Evolutionary conservation across 73 alveolate species (phyloP), one percentile per base, ranked within the genome.

Genomic region (Paramecium biaurelia): DNA sequence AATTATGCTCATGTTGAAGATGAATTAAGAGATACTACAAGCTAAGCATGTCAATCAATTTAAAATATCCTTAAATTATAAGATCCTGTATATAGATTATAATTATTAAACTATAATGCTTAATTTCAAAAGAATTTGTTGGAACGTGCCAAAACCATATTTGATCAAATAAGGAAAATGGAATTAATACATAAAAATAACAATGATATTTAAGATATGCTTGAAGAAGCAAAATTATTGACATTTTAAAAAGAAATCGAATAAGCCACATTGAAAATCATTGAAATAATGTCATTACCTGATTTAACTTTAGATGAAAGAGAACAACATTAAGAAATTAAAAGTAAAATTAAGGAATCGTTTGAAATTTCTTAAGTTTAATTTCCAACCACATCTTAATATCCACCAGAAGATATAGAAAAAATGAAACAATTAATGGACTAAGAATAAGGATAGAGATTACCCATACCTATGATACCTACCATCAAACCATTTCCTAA

Each of bases 1-100:
- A 76, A 76, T 76, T 76, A 76, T 42, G 89, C 89, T 1, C 89
- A 76, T 76, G 89, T 76, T 32, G 89, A 76, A n/a, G 89, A 76
- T 1, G 89, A 76, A 38, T 14, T 76, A 41, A 76, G 89, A 76
- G 89, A 76, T 76, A 34, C 89, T 38, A 76, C 89, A 0, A 38
- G 70, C 4, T 15, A 76, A 76, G 89, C 89, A 18, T 76, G 26
- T 37, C 20, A 76, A 76, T 76, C 89, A 12, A 38, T 76, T 18
- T 76, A 76, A 76, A 76, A 76, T 10, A 76, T 76, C 9, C 63
- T 76, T 37, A 38, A 76, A 42, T 38, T 76, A 41, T 30, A 76
- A 42, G 70, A 76, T 41, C 89, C 89, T 2, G 70, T 76, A n/a
- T 76, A 76, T 41, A 76, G 89, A 42, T 76, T 76, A 76, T n/a